Conservation (phyloP, 2,329 filamentous ascomycete species). For the Aspergillus quadrilineatus region DNA sequence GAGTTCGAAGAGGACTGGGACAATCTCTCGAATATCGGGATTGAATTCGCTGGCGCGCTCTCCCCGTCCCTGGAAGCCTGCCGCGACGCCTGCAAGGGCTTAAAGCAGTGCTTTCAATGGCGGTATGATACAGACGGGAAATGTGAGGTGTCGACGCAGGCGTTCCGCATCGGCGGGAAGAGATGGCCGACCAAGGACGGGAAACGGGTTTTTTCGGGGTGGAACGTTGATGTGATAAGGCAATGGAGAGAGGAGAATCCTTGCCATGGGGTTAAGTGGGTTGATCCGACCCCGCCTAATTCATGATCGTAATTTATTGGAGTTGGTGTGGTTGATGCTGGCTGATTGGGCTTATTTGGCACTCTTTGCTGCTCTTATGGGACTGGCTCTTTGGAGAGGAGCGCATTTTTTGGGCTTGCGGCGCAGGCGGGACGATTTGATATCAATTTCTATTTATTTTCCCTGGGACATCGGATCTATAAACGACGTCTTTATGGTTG, state of each 20-base stretch:
- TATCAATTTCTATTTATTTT: background rate
- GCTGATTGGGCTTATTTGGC: background rate
- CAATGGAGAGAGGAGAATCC: constrained; percentile 12
- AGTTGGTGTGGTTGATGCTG: background rate
- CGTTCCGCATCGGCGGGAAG: constrained; percentile 14
- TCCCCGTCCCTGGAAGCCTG: constrained; percentile 48
- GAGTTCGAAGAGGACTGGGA: constrained; percentile 52
- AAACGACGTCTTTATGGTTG: background rate
- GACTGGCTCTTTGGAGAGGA: background rate
- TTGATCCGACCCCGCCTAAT: background rate
- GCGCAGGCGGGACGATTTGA: background rate
- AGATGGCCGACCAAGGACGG: constrained; percentile 4
- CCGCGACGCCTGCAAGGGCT: constrained; percentile 48
- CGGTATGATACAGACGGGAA: constrained; percentile 15
- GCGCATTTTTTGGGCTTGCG: background rate
- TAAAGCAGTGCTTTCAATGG: constrained; percentile 38
- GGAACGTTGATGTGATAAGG: constrained; percentile 15
- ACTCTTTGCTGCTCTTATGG: background rate
- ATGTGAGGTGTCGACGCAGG: constrained; percentile 14
- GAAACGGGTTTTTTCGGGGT: constrained; percentile 15
- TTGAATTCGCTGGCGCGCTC: constrained; percentile 45
- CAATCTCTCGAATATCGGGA: constrained; percentile 51
- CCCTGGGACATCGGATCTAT: background rate
- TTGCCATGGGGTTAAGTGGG: constrained; percentile 16
- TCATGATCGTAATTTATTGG: background rate